Evolutionary conservation across 352 stramenopile genomes (phyloP), one percentile per base, ranked within the genome.

Genomic region (Poterioochromonas sp.): DNA sequence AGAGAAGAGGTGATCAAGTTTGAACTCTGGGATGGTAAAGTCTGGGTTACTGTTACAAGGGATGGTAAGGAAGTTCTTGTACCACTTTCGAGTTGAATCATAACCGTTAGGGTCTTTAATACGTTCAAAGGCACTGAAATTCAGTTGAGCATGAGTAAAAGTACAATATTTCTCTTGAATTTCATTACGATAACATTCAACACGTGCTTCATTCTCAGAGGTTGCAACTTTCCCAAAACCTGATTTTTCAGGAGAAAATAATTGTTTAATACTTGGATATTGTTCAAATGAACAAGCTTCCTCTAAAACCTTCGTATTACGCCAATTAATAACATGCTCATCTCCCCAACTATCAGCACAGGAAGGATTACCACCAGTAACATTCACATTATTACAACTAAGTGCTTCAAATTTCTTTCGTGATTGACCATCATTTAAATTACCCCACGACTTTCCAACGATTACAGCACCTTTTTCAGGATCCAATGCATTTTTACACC

Each of bases 401-500:
- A 74, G 65, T 8, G 11, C 29, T 60, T 74, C 65, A 37, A 62
- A 74, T 58, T n/a, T 5, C 32, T 29, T 5, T 53, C 65, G 73
- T 58, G 73, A 12, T 20, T 15, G 29, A 8, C 29, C 26, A 15
- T 35, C 8, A 40, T 43, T 58, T 12, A 74, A 37, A 26, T 26
- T 58, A 15, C 65, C 65, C 39, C 43, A 74, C 65, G 65, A 74
- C 65, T 74, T 74, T 49, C 65, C 65, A 5, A 74, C 65, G 26
- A 35, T 26, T 11, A 68, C 58, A 29, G 5, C 26, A 37, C 58
- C 58, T 35, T 37, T 35, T 15, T 12, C 8, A 11, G 29, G 58
- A 68, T 35, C 12, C 58, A 35, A 5, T 37, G 12, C 12, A 12
- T 68, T 18, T 68, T 68, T 37, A 26, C 58, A 68, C 58, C 29